Percentiles rank a stretch among this genome's conserved stretches.
Evolutionary conservation across 2,329 filamentous ascomycete genomes (phyloP).

Genomic region (Aspergillus sp.): DNA sequence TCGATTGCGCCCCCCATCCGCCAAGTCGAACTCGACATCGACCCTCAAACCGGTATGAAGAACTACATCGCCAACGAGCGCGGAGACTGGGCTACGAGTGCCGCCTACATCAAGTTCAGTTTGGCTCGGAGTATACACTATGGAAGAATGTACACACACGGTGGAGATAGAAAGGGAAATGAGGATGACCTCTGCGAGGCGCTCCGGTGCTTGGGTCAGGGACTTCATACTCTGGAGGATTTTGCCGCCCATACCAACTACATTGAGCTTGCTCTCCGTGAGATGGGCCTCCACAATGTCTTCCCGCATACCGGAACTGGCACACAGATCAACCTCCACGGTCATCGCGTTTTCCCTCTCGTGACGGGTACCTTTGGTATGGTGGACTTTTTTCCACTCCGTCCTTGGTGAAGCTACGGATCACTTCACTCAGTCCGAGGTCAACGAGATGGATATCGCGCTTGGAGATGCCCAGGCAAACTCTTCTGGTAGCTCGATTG

Average conservation of each 20-base stretch:
- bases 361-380: constrained; percentile 71
- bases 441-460: constrained; percentile 73
- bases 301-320: constrained; percentile 69
- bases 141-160: constrained; percentile 68
- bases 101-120: constrained; percentile 76
- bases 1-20: constrained; percentile 77
- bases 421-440: constrained; percentile 79
- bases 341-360: constrained; percentile 66
- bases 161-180: constrained; percentile 55
- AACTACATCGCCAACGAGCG: constrained; percentile 95
- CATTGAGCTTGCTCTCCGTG: constrained; percentile 69
- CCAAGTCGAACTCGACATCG: constrained; percentile 66
- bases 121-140: constrained; percentile 71
- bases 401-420: constrained; percentile 73
- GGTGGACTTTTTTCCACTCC: constrained; percentile 76
- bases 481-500: constrained; percentile 39
- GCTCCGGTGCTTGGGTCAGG: constrained; percentile 69
- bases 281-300: constrained; percentile 64
- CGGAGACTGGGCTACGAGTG: constrained; percentile 83
- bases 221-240: constrained; percentile 77
- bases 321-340: constrained; percentile 62
- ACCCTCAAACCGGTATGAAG: constrained; percentile 86
- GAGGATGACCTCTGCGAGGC: constrained; percentile 79
- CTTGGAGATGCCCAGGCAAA: constrained; percentile 63
- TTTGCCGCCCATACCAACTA: constrained; percentile 77